Conservation (phyloP, 768 basidiomycete species). For the Mycena sanguinolenta region DNA sequence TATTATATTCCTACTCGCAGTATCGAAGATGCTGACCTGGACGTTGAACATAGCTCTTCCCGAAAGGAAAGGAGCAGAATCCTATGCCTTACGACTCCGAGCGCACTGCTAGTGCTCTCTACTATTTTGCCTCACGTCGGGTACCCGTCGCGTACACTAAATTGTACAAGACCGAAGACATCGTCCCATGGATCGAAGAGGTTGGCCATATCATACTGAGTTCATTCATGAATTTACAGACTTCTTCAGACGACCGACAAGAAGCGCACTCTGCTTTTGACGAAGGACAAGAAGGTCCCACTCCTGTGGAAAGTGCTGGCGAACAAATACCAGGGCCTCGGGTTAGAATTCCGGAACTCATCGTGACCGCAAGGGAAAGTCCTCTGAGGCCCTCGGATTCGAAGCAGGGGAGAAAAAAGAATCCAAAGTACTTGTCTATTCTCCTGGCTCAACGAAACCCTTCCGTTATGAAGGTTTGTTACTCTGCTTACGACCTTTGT, state of each 20-base stretch:
- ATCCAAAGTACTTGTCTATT: conserved; percentile 81
- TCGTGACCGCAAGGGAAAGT: conserved; percentile 74
- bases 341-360: conserved; percentile 74
- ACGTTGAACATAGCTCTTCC: conserved; percentile 76
- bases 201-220: conserved; percentile 42
- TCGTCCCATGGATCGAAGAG: conserved; percentile 76
- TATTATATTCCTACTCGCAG: conserved; percentile 41
- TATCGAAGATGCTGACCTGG: conserved; percentile 16
- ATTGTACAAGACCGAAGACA: conserved; percentile 67
- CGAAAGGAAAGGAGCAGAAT: conserved; percentile 74
- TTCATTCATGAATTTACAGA: not conserved
- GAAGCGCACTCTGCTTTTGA: conserved; percentile 75
- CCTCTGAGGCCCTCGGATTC: conserved; percentile 70
- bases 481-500: not conserved
- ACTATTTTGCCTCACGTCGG: conserved; percentile 80
- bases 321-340: conserved; percentile 72
- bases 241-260: conserved; percentile 50
- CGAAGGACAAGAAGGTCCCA: conserved; percentile 82
- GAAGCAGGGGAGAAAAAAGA: conserved; percentile 66
- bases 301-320: conserved; percentile 85
- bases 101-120: conserved; percentile 78
- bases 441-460: conserved; percentile 66
- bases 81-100: conserved; percentile 79
- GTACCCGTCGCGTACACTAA: conserved; percentile 80
- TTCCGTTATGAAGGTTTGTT: conserved; percentile 77